Evolutionary conservation across 1,139 yeast species (phyloP), one percentile per base, ranked within the genome.

Genomic region (Entelexis paramagnoliae): DNA sequence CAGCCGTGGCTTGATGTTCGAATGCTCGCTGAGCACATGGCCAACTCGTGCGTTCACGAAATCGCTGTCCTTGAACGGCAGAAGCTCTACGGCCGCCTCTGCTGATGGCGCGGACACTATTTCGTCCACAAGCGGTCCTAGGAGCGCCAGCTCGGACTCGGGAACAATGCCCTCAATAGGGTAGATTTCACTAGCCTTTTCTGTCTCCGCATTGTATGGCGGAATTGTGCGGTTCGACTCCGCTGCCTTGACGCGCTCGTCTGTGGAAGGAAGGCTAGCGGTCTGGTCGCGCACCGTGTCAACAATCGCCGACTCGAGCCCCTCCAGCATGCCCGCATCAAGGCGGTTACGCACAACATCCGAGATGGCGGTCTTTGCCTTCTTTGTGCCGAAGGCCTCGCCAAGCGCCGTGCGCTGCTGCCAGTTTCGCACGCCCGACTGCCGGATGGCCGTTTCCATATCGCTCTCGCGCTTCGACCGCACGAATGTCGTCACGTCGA

Each of bases 361-460:
- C 49, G 78, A 73, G 64, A 93, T 85, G 36, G 95, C 95, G 63
- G 86, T 83, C 71, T 87, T 89, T 56, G 97, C 96, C 70, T 82
- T 89, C 70, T 86, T 87, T 56, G 98, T 89, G 76, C 99, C 99
- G 61, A 91, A 91, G 2, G 94, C 93, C 68, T 87, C 91, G 64
- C 98, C 98, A 63, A 91, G 54, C 8, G 58, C 52, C 11, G 59
- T 55, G 33, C 62, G 57, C 54, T 58, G 59, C 46, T 50, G 53
- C 57, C 58, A 58, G 47, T 54, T 53, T 62, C 53, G 59, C 51
- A 51, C 63, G 36, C 55, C 72, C 67, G 59, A 66, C 66, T 61
- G 62, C 30, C 57, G 51, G 33, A 58, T 59, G 28, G 54, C 44
- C 17, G 52, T 56, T 16, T 52, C 59, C 29, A 53, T 46, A 32